Evolutionary conservation across 140 eudicot species (phyloP).

Genomic region (Bidens hawaiensis): DNA sequence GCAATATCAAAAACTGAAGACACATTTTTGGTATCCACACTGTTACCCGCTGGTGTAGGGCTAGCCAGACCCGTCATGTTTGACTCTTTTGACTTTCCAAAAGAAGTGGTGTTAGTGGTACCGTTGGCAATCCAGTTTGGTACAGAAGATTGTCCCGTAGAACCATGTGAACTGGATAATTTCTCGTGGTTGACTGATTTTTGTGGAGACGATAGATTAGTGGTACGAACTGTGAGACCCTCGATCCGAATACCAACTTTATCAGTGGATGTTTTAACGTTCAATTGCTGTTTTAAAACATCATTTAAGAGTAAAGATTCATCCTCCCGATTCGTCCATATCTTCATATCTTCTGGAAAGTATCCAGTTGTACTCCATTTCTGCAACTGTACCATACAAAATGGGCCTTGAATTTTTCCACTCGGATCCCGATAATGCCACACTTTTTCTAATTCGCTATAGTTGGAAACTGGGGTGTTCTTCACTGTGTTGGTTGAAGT

Average conservation of each 20-base stretch:
- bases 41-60: constrained; percentile 31
- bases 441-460: constrained; percentile 30
- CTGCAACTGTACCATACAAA: constrained; percentile 70
- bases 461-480: constrained; percentile 22
- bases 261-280: constrained; percentile 4
- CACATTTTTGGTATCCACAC: neutral
- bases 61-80: constrained; percentile 14
- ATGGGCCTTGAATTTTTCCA: constrained; percentile 86
- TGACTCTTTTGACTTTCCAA: constrained; percentile 20
- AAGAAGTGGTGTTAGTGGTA: neutral
- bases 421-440: constrained; percentile 94
- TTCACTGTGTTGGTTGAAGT: constrained; percentile 35
- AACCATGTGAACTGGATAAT: constrained; percentile 17
- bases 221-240: constrained; percentile 19
- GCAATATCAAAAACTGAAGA: constrained; percentile 25
- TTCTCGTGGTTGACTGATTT: constrained; percentile 26
- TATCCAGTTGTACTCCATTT: constrained; percentile 80
- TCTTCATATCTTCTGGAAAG: constrained; percentile 70
- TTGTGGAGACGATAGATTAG: constrained; percentile 10
- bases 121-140: constrained; percentile 24
- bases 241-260: constrained; percentile 30
- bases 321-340: constrained; percentile 61
- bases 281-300: constrained; percentile 45
- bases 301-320: constrained; percentile 58
- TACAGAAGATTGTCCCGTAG: constrained; percentile 33